Evolutionary conservation across 2,329 filamentous ascomycete genomes (phyloP).

Genomic region (Aphanocladium album): DNA sequence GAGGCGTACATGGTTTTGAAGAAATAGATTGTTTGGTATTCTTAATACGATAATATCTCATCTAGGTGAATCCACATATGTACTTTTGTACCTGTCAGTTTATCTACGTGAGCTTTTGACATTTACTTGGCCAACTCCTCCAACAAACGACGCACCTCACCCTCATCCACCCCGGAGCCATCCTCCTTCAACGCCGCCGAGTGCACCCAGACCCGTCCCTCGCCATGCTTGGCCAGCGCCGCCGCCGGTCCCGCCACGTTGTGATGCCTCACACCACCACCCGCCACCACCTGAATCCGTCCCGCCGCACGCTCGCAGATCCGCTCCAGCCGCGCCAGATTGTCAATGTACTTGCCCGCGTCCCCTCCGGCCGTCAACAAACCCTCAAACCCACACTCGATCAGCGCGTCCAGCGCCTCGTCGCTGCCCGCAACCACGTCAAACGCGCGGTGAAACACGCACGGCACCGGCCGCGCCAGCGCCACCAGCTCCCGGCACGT

Average conservation of each 20-base stretch:
- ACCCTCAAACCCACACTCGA: constrained; percentile 42
- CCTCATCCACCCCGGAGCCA: constrained; percentile 20
- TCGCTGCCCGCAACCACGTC: constrained; percentile 38
- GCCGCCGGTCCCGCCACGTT: constrained; percentile 31
- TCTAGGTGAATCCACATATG: not conserved
- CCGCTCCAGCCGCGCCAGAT: constrained; percentile 31
- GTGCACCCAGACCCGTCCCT: constrained; percentile 38
- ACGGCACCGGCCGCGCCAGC: constrained; percentile 36
- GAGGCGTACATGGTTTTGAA: not conserved
- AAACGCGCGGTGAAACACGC: constrained; percentile 54
- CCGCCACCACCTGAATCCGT: constrained; percentile 44
- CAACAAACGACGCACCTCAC: constrained; percentile 20
- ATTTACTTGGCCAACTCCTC: not conserved
- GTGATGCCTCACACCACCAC: constrained; percentile 44
- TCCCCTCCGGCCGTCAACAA: constrained; percentile 49
- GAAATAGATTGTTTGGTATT: not conserved
- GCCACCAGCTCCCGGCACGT: constrained; percentile 36
- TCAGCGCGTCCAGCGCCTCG: constrained; percentile 30
- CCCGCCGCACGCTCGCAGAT: constrained; percentile 28
- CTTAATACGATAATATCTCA: not conserved
- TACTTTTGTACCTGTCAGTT: no score
- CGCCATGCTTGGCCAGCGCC: constrained; percentile 21
- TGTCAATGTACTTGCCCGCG: constrained; percentile 33
- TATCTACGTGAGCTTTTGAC: no score
- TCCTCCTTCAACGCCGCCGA: constrained; percentile 37